phyloP scores from a whole-genome alignment of 176 grass and related monocot species.

The Alloteropsis semialata region DNA sequence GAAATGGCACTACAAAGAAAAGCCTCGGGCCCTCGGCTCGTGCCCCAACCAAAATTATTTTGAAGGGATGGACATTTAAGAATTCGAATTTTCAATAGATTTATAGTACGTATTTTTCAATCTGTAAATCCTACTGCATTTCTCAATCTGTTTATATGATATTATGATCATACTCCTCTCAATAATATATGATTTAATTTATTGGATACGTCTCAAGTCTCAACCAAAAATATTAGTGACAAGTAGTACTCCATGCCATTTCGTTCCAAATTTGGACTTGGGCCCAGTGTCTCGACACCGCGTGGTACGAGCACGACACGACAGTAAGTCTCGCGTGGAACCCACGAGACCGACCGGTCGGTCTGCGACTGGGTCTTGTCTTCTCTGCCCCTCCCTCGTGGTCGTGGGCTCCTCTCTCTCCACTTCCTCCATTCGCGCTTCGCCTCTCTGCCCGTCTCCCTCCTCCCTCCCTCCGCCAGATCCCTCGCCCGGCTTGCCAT shows the following conservation, averaged over 20 bases:
- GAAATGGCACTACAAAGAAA: no score
- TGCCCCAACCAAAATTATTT: no score
- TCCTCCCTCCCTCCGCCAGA: not conserved
- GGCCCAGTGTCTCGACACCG: not conserved
- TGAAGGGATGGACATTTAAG: no score
- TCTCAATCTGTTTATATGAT: no score
- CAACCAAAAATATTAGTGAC: no score
- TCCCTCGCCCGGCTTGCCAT: conserved; percentile 27
- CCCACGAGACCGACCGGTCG: not conserved
- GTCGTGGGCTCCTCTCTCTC: not conserved
- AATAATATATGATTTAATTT: no score
- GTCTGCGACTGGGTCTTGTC: not conserved
- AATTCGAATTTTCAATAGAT: no score
- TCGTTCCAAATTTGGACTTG: not conserved
- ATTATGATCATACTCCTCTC: no score
- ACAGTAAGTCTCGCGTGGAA: not conserved
- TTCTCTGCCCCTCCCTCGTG: not conserved
- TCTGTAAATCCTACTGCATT: no score
- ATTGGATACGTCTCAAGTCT: no score
- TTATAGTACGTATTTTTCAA: no score
- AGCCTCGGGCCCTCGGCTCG: no score
- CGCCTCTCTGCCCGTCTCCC: not conserved
- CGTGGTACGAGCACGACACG: not conserved
- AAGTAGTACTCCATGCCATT: not conserved
- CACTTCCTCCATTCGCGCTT: conserved; percentile 21